Base-by-base conservation (phyloP, 352 stramenopile species). In the Phytophthora quininea region DNA sequence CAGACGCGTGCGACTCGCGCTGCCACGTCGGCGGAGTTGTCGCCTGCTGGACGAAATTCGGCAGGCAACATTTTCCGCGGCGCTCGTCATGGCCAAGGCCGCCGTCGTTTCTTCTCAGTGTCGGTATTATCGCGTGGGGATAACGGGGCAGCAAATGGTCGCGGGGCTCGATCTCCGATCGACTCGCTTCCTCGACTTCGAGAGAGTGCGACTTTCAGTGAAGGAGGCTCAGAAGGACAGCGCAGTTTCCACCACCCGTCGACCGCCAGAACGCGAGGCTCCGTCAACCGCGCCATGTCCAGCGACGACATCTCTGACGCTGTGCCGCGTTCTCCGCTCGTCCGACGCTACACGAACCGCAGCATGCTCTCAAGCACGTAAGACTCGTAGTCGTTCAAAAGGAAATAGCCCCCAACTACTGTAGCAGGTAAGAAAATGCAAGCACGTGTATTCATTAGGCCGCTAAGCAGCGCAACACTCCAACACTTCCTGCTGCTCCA, bases 21-120 rank as follows among this genome's bases (percentile, higher is more conserved):
- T 14, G 49, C 54, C 29, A 82, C 68, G 3, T 37, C 68, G 10
- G 58, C 57, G 19, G 72, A 64, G 0, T 57, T 65, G 2, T 58
- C 67, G 14, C 48, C 64, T 8, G 24, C 45, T 29, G 43, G 43
- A 24, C 46, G 67, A 51, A 49, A 69, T 31, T 92, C 86, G 47
- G 74, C 72, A 1, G 84, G 84, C 35, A 94, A 89, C 54, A 61
- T 92, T 47, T 92, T 92, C 69, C 82, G 78, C 2, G 82, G 71
- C 8, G 79, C 82, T 1, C 82, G 83, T 14, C 84, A 91, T 63
- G 78, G 75, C 1, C 73, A 77, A 19, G 78, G 76, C 6, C 79
- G 81, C 30, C 61, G 64, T 8, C 85, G 82, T 0, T 86, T 92
- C 58, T 87, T 86, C 15, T 91, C 82, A 3, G 54, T 69, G 5